phyloP scores from a whole-genome alignment of 371 early-diverging fungal species.

The Funneliformis caledonium region DNA sequence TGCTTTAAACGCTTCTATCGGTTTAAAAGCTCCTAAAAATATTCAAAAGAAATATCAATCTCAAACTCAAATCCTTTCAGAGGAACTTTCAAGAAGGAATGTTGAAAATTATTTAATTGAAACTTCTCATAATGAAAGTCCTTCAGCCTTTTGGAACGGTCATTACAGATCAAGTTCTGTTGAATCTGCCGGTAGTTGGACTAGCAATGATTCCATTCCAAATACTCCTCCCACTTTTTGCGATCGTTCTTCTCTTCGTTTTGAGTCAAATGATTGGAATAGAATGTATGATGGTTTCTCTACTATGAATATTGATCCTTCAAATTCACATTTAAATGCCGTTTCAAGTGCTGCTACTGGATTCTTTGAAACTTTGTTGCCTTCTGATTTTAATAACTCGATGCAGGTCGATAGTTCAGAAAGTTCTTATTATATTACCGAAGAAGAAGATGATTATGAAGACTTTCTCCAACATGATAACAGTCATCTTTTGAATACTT shows the following conservation, averaged over 20 bases:
- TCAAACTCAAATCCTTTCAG: not conserved
- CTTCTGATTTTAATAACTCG: not conserved
- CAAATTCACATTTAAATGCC: not conserved
- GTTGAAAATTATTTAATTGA: not conserved
- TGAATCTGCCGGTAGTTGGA: conserved; percentile 13
- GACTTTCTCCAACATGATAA: not conserved
- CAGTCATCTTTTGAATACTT: not conserved
- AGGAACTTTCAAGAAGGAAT: not conserved
- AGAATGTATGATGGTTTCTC: not conserved
- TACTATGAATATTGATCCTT: not conserved
- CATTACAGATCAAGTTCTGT: conserved; percentile 29
- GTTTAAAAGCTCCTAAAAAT: not conserved
- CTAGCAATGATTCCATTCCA: conserved; percentile 18
- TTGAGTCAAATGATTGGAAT: conserved; percentile 6
- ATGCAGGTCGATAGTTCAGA: not conserved
- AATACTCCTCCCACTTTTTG: not conserved
- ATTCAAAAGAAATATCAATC: not conserved
- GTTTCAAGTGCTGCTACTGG: not conserved
- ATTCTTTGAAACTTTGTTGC: not conserved
- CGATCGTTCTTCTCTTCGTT: conserved; percentile 29
- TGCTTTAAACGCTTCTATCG: not conserved
- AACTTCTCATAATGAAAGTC: not conserved
- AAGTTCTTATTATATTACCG: not conserved
- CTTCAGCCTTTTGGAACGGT: not conserved
- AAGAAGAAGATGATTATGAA: not conserved